Evolutionary conservation across 768 basidiomycete genomes (phyloP), one percentile per base, ranked within the genome.

Genomic region (Calocybe cyanea): DNA sequence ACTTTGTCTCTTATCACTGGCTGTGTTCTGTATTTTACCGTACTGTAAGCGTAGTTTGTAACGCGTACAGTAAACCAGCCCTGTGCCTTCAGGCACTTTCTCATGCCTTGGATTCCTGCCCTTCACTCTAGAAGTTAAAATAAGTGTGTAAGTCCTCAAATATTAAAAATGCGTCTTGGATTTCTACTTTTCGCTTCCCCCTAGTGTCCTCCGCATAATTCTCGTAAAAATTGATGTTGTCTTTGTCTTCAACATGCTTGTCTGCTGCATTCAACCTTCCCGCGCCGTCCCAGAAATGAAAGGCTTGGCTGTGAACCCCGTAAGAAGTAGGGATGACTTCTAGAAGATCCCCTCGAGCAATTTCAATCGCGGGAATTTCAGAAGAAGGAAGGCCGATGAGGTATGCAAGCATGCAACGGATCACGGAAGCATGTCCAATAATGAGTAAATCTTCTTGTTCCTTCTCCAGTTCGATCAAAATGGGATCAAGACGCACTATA

Each of bases 301-400:
- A 92, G 7, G 92, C 90, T 54, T 91, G 84, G 50, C 85, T 87
- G 50, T 88, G 84, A 35, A 96, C 93, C 8, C 93, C 93, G 53
- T 92, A 92, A 5, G 85, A 88, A 8, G 89, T 85, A 2, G 90
- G 89, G 0, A 89, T 80, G 39, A 92, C 87, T 63, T 99, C 96
- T 31, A 98, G 77, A n/a, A 98, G 70, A 61, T 99, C 96, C 0
- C 96, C 96, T 10, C 96, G 80, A 30, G 95, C 91, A 55, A 99
- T 86, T 65, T 98, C 95, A 43, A 98, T 95, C 1, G 92, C 94
- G 0, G 96, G 96, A 36, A 99, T 96, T 62, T 99, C 96, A 20
- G 87, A 86, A 0, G 95, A 92, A 4, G 93, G 92, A 2, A 98
- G 73, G 5, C 96, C 96, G 53, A 92, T 92, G 56, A 92, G 83